Conservation (phyloP, 331 rosid genomes). For the Malus hybrid region DNA sequence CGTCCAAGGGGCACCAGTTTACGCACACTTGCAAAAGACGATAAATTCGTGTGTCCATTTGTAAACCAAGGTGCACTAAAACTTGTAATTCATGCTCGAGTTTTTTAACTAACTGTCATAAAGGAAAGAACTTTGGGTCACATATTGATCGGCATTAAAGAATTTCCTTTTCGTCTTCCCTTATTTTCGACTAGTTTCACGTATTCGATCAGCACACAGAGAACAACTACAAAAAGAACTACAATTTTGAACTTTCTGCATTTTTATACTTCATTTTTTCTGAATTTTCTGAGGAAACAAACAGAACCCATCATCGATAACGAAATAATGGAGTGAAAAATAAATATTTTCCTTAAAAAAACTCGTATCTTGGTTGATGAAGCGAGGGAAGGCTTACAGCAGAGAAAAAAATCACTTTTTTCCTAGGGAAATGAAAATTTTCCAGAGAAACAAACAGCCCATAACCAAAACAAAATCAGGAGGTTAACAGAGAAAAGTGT, state of each 20-base stretch:
- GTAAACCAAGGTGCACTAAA: neutral
- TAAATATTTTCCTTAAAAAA: neutral
- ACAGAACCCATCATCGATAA: neutral
- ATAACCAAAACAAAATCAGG: neutral
- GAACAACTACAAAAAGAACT: neutral
- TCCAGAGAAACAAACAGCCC: neutral
- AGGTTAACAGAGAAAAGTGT: no score
- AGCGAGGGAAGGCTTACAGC: neutral
- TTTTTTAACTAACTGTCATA: neutral
- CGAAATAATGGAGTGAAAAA: neutral
- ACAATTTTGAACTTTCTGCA: neutral
- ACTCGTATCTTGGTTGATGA: neutral
- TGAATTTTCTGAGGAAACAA: conserved; percentile 4
- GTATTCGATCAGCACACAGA: neutral
- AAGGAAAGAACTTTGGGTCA: neutral
- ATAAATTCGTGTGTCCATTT: neutral
- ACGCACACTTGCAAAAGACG: neutral
- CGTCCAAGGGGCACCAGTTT: neutral
- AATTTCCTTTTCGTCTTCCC: neutral
- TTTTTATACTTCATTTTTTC: neutral
- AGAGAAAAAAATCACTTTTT: neutral
- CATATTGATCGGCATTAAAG: neutral
- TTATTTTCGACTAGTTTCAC: neutral
- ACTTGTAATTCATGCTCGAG: neutral
- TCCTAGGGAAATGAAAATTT: neutral